A percentile compares a stretch with the other conserved stretches of the same genome.
These are phyloP conservation scores for Phytophthora foliorum DNA, from an alignment of 352 stramenopile species.

Conservation along the genomic window DNA sequence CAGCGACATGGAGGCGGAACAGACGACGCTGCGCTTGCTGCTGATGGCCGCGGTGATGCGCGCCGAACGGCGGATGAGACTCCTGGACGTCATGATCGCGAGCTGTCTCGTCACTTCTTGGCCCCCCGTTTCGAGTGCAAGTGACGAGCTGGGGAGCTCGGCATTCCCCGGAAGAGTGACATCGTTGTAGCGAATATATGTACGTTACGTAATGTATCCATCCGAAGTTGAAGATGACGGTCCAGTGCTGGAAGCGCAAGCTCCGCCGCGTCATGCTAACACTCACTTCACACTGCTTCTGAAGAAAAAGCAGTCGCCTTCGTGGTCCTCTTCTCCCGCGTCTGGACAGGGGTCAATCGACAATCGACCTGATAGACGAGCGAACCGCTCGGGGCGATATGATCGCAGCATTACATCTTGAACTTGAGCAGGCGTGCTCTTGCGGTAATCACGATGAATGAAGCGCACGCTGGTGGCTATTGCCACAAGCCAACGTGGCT, in stretches of 20 bases:
- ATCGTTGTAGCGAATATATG: neutral
- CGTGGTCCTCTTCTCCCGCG: no score
- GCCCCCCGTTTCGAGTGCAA: no score
- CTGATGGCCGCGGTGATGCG: conserved; percentile 15
- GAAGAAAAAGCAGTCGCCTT: no score
- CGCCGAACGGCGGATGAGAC: conserved; percentile 30
- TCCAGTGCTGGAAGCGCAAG: no score
- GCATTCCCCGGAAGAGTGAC: conserved; percentile 8
- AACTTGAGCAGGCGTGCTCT: conserved; percentile 24
- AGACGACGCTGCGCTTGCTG: conserved; percentile 22
- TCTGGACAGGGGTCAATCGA: no score
- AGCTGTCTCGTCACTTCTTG: neutral
- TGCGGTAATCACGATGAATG: conserved; percentile 39
- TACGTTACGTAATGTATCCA: no score
- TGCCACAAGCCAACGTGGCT: conserved; percentile 24
- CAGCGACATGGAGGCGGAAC: conserved; percentile 9
- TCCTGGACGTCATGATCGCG: conserved; percentile 36
- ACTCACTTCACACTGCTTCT: no score
- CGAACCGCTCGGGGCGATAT: neutral
- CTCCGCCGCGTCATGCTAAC: no score
- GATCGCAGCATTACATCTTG: conserved; percentile 12
- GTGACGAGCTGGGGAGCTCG: no score
- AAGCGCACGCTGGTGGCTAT: conserved; percentile 22
- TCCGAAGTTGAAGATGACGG: no score
- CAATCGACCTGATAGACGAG: no score